Conservation (phyloP, 164 flowering plant genomes). For the Tinospora cordifolia region DNA sequence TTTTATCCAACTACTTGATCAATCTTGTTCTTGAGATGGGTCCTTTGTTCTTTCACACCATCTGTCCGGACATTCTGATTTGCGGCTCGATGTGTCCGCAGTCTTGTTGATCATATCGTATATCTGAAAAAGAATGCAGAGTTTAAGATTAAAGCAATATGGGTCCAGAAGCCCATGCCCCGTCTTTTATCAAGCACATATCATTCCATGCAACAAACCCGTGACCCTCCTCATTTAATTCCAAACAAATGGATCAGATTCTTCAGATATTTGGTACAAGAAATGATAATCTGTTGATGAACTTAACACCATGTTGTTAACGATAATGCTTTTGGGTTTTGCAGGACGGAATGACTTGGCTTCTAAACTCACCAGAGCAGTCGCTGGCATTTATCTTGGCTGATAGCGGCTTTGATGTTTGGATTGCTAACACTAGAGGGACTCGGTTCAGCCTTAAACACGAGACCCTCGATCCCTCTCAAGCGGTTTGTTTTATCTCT, state of each 20-base stretch:
- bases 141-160: not conserved
- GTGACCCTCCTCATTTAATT: not conserved
- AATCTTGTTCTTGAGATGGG: too few species aligned
- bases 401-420: constrained; percentile 64
- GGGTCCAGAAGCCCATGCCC: not conserved
- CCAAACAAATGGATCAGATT: not conserved
- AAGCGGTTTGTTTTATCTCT: constrained; percentile 21
- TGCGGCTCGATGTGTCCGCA: not conserved
- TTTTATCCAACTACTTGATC: too few species aligned
- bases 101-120: not conserved
- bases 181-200: not conserved
- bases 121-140: not conserved
- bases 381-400: constrained; percentile 56
- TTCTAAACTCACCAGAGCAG: constrained; percentile 45
- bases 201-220: not conserved
- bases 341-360: constrained; percentile 74
- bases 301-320: not conserved
- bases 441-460: constrained; percentile 55
- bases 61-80: not conserved
- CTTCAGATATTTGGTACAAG: not conserved
- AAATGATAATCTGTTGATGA: not conserved
- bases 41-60: not conserved
- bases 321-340: not conserved
- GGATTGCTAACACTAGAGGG: constrained; percentile 70
- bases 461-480: constrained; percentile 25